These are phyloP conservation scores for Scenedesmus sp. DNA, from an alignment of 163 green algal genomes.

Conservation along the genomic window DNA sequence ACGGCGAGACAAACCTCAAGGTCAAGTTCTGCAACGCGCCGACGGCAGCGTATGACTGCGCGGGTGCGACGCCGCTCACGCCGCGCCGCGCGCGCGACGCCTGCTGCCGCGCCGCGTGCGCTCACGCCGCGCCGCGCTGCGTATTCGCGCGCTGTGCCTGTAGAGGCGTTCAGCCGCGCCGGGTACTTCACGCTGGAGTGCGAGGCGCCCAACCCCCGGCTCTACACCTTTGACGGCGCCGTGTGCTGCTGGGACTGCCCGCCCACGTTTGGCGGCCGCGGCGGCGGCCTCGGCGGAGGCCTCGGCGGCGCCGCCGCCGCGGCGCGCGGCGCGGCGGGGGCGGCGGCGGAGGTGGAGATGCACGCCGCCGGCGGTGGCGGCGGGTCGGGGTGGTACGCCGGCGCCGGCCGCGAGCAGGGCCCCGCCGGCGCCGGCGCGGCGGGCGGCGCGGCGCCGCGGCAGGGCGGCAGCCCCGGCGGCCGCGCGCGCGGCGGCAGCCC, in stretches of 20 bases:
- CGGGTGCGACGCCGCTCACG: slow-evolving; percentile 3
- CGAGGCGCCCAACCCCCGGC: slow-evolving; percentile 45
- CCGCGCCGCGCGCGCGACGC: neutral
- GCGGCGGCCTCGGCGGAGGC: neutral
- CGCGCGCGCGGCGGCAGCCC: neutral
- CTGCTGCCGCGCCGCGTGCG: neutral
- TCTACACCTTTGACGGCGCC: slow-evolving; percentile 71
- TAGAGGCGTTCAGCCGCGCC: slow-evolving; percentile 41
- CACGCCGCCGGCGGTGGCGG: neutral
- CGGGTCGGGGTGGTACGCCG: slow-evolving; percentile 9
- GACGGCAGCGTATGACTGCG: slow-evolving; percentile 28
- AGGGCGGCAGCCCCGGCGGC: neutral
- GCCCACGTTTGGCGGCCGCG: slow-evolving; percentile 4
- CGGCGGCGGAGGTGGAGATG: slow-evolving; percentile 31
- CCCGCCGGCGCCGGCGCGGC: neutral
- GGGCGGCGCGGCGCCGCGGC: neutral
- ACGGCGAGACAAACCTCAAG: slow-evolving; percentile 87
- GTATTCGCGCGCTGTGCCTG: neutral
- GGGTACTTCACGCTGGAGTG: slow-evolving; percentile 45
- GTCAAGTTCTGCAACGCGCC: slow-evolving; percentile 62
- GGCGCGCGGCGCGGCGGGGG: neutral
- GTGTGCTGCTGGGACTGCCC: slow-evolving; percentile 47
- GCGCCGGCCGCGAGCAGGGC: slow-evolving; percentile 16
- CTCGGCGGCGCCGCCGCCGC: neutral
- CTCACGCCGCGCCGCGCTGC: neutral